Percentiles rank a stretch among this genome's conserved stretches.
These are phyloP conservation scores for Mucor sp. DNA, from an alignment of 371 early-diverging fungal genomes.

Conservation along the genomic window DNA sequence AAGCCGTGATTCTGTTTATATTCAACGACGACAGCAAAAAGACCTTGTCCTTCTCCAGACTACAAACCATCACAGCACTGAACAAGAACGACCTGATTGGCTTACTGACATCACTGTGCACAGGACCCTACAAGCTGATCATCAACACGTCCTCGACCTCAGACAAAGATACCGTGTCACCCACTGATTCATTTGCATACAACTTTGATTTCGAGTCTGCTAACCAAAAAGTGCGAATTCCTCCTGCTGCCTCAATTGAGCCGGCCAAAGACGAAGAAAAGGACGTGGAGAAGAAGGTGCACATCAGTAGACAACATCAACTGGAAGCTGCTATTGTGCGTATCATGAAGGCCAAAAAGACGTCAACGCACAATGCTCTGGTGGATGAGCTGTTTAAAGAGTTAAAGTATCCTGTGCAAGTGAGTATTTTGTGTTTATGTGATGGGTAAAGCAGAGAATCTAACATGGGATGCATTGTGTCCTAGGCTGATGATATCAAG, in stretches of 20 bases:
- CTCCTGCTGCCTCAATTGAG: constrained; percentile 21
- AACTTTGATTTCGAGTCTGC: constrained; percentile 71
- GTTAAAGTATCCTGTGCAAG: constrained; percentile 80
- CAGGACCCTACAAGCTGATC: neutral
- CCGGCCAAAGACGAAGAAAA: constrained; percentile 65
- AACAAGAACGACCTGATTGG: constrained; percentile 12
- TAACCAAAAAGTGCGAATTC: constrained; percentile 74
- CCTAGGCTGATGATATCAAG: constrained; percentile 74
- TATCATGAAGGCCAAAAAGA: constrained; percentile 89
- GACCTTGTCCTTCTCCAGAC: constrained; percentile 63
- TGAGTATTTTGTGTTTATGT: constrained; percentile 25
- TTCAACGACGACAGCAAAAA: constrained; percentile 65
- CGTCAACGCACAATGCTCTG: constrained; percentile 66
- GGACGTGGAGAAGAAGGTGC: constrained; percentile 72
- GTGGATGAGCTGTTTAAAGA: constrained; percentile 73
- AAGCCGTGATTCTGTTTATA: constrained; percentile 72
- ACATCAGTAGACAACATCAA: constrained; percentile 80
- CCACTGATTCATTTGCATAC: constrained; percentile 51
- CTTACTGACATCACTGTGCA: constrained; percentile 4
- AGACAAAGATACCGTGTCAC: neutral
- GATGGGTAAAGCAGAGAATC: neutral
- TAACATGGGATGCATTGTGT: neutral
- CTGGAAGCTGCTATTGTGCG: constrained; percentile 96
- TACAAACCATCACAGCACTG: constrained; percentile 62
- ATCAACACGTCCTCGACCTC: neutral